Evolutionary conservation across 305 asterid species (phyloP).

Genomic region (Rubia peregrina): DNA sequence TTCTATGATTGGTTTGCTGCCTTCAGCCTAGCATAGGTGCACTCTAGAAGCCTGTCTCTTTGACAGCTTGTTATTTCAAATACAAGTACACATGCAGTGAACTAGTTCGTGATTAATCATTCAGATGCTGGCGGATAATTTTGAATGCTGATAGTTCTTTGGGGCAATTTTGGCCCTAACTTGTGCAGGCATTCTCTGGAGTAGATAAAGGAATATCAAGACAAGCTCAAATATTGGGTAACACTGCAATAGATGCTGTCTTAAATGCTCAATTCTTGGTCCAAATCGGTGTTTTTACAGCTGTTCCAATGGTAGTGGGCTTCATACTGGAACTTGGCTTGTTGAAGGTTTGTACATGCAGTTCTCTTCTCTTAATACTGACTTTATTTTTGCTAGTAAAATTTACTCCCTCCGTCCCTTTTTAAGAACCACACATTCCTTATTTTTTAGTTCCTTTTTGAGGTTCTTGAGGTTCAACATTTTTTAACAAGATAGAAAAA

Average conservation of each 20-base stretch:
- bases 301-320: constrained; percentile 97
- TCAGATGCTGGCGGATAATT: neutral
- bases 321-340: constrained; percentile 86
- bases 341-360: constrained; percentile 53
- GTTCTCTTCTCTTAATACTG: neutral
- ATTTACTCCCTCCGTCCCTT: neutral
- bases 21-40: neutral
- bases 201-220: constrained; percentile 72
- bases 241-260: constrained; percentile 77
- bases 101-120: neutral
- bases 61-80: neutral
- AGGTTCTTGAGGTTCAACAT: neutral
- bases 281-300: constrained; percentile 95
- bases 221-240: constrained; percentile 53
- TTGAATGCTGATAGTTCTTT: neutral
- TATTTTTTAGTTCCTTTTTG: neutral
- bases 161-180: constrained; percentile 1
- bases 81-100: neutral
- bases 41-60: neutral
- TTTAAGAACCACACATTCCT: too few relatives aligned
- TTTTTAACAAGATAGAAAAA: neutral
- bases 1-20: constrained; percentile 1
- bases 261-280: constrained; percentile 96
- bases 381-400: neutral
- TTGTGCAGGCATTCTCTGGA: constrained; percentile 89